Evolutionary conservation across 352 stramenopile species (phyloP), one percentile per base, ranked within the genome.

Genomic region (Phytophthora hibernalis): DNA sequence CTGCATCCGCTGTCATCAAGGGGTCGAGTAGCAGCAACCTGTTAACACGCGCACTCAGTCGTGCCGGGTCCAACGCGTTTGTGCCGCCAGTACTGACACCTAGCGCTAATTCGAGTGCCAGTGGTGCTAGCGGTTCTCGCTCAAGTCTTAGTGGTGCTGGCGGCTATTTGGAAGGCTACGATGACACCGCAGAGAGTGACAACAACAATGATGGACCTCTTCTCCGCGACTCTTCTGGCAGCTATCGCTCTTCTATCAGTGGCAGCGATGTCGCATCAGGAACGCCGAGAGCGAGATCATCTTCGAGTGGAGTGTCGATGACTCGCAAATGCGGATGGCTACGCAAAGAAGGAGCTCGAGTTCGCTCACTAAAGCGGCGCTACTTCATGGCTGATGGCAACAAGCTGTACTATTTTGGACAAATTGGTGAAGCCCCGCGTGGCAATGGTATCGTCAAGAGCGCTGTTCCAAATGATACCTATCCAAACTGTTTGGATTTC

Each of bases 331-430:
- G 72, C n/a, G 87, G 87, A 16, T 93, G 87, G 85, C 60, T 95
- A 51, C 80, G 79, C 35, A 95, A 95, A 64, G 83, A 95, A 79
- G 87, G 87, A 33, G 74, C 85, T 9, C 62, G 76, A 42, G 68
- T 87, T 30, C 90, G 89, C 45, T 90, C 75, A 31, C 90, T 89
- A 56, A 93, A 93, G 55, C 82, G 85, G 4, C 85, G 87, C 20
- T 94, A 90, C 65, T 91, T 95, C 53, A 77, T 92, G 45, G 76
- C 81, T 2, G 75, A 90, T 31, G 79, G 68, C n/a, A 74, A 72
- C 20, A 68, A 76, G 33, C 53, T 91, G 18, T 78, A 82, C 20
- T 91, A 90, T 72, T 87, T 79, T 28, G 82, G 90, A 60, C 73
- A 88, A 51, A 76, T 89, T 43, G 66, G 81, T 11, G 83, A 86